Evolutionary conservation across 345 rosid genomes (phyloP).

Genomic region (Rhodamnia argentea): DNA sequence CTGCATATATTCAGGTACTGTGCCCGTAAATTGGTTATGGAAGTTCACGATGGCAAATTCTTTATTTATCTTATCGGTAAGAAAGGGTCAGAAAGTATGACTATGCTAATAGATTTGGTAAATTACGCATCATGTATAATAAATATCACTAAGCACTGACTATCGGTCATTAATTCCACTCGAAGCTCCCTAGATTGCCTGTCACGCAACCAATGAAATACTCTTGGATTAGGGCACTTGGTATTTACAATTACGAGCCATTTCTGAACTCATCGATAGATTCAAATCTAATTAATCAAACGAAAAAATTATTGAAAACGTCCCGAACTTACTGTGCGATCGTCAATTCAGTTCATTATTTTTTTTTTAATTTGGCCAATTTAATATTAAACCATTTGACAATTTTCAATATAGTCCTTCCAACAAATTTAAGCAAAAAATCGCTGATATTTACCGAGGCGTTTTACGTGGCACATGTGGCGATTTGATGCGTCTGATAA

Average conservation of each 20-base stretch:
- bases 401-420: neutral
- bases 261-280: neutral
- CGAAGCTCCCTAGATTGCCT: neutral
- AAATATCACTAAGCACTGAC: neutral
- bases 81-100: neutral
- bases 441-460: accelerated
- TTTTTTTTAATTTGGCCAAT: neutral
- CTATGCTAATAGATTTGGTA: too few relatives aligned
- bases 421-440: accelerated
- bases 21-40: neutral
- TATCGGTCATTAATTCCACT: neutral
- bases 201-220: neutral
- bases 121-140: neutral
- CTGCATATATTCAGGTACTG: neutral
- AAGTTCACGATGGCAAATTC: neutral
- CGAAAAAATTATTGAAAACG: neutral
- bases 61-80: neutral
- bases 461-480: too few relatives aligned
- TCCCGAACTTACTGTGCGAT: accelerated
- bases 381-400: neutral
- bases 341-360: neutral
- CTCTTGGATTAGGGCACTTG: neutral
- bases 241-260: neutral
- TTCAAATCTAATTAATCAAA: neutral
- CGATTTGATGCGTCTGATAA: neutral